Percentiles rank a stretch among this genome's conserved stretches.
Evolutionary conservation across 1,284 basidiomycete species (phyloP).

Genomic region (Pyrrhoderma lamaoense): DNA sequence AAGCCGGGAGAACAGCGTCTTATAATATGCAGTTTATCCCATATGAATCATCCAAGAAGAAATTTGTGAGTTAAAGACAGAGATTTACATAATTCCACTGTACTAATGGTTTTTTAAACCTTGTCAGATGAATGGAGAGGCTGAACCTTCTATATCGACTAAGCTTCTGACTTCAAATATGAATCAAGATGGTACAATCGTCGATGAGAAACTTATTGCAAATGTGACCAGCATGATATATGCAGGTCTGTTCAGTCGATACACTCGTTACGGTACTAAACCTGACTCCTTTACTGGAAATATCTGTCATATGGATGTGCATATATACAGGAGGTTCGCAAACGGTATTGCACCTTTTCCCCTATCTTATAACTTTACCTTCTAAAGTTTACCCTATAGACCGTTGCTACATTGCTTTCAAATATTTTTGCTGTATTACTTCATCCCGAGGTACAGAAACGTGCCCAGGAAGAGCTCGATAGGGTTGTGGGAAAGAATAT

Average conservation of each 20-base stretch:
- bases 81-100: slow-evolving; percentile 8
- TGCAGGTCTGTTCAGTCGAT: slow-evolving; percentile 10
- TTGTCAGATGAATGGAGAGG: slow-evolving; percentile 1
- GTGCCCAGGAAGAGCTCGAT: slow-evolving; percentile 19
- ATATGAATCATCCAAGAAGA: slow-evolving; percentile 9
- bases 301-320: too few relatives aligned
- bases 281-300: too few relatives aligned
- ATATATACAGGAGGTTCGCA: too few relatives aligned
- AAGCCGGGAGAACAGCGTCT: slow-evolving; percentile 6
- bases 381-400: too few relatives aligned
- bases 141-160: slow-evolving; percentile 11
- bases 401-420: too few relatives aligned
- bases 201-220: slow-evolving; percentile 4
- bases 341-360: too few relatives aligned
- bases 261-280: too few relatives aligned
- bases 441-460: slow-evolving; percentile 15
- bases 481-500: slow-evolving; percentile 20
- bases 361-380: too few relatives aligned
- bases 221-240: slow-evolving; percentile 3
- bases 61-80: slow-evolving; percentile 12
- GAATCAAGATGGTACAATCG: background rate
- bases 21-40: slow-evolving; percentile 9
- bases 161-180: slow-evolving; percentile 9
- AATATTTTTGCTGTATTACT: slow-evolving; percentile 17
- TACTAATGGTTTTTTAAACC: too few relatives aligned